phyloP scores from a whole-genome alignment of 495 filamentous ascomycete genomes.

The Patellaria atrata region DNA sequence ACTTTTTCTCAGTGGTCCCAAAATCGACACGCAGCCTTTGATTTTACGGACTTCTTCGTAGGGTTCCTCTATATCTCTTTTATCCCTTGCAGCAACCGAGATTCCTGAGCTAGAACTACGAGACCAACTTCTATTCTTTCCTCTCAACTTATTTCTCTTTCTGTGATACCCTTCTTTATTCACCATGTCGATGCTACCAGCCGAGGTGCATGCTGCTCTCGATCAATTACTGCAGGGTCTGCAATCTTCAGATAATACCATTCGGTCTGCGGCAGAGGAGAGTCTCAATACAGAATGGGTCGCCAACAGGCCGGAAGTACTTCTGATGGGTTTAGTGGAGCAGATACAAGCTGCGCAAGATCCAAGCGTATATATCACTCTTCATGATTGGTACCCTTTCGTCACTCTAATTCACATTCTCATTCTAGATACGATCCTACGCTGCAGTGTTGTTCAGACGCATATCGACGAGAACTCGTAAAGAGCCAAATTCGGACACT shows the following conservation, averaged over 20 bases:
- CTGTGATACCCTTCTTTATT: too few species aligned
- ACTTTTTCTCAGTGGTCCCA: too few species aligned
- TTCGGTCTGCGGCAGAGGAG: conserved; percentile 76
- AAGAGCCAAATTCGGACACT: conserved; percentile 52
- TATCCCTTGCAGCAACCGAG: too few species aligned
- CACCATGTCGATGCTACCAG: conserved; percentile 68
- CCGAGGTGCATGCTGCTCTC: conserved; percentile 69
- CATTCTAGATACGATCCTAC: conserved; percentile 70
- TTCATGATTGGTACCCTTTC: conserved; percentile 38
- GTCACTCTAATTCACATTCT: neutral
- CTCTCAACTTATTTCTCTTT: too few species aligned
- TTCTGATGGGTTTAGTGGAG: conserved; percentile 87
- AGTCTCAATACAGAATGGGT: conserved; percentile 84
- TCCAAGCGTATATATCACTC: too few species aligned
- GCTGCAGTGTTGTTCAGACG: conserved; percentile 88
- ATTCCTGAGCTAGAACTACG: too few species aligned
- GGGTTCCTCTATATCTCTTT: too few species aligned
- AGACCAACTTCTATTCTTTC: too few species aligned
- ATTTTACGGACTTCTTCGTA: too few species aligned
- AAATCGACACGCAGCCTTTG: too few species aligned
- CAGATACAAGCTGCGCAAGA: conserved; percentile 65
- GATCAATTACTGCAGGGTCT: conserved; percentile 72
- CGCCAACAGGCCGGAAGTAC: conserved; percentile 57
- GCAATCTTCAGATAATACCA: conserved; percentile 75
- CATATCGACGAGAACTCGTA: conserved; percentile 76